Evolutionary conservation across 352 stramenopile species (phyloP), one percentile per base, ranked within the genome.

Genomic region (Sclerospora graminicola): DNA sequence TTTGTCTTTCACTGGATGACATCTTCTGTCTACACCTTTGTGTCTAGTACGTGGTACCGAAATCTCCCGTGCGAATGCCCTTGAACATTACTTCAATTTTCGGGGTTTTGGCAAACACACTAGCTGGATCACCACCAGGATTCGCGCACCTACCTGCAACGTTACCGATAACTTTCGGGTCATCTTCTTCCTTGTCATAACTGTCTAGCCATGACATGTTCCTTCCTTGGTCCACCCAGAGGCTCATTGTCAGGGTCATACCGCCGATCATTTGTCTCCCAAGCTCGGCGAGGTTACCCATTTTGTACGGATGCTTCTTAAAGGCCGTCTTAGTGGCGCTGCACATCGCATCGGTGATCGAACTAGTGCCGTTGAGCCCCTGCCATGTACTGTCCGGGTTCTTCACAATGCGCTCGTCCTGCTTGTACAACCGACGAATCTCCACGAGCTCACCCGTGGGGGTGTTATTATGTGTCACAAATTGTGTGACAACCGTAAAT

Each of bases 401-500:
- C 4, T 52, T 7, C 5, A 79, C 49, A 10, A 73, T 44, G 18
- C 48, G 66, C 15, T 69, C 59, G 53, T 80, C 61, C 42, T 88
- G 72, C 51, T 80, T 76, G 54, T 73, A 88, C 33, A 84, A 60
- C 9, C 76, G 72, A 49, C 67, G 66, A 46, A 88, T 82, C 52
- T 85, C 76, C 1, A 76, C 54, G 11, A 88, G 63, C 5, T 83
- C 48, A 1, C 76, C 72, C 0, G 40, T 64, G 0, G 47, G 57
- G 5, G 72, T 83, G 27, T 72, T 65, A 40, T 85, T 67, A 19
- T 35, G 60, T 13, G 76, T 88, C 35, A 80, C 2, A 23, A 88
- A 89, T 55, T 86, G 74, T 29, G 74, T 86, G 10, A 89, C 37
- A 54, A 89, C 59, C 28, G 73, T 84, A 54, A 89, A 77, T 30